Evolutionary conservation across 371 early-diverging fungal genomes (phyloP).

Genomic region (Entomophthora muscae): DNA sequence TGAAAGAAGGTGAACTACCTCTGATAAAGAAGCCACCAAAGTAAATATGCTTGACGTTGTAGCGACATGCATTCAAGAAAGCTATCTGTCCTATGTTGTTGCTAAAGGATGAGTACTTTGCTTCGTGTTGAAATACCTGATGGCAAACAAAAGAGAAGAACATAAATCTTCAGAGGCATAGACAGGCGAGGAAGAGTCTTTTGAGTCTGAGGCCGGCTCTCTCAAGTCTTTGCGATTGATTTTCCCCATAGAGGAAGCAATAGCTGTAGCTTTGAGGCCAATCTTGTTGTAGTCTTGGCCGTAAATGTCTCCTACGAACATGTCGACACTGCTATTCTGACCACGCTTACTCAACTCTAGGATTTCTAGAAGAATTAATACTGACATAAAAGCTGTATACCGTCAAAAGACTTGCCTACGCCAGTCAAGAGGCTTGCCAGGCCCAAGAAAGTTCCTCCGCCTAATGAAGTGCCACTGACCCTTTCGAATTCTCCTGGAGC

Average conservation of each 20-base stretch:
- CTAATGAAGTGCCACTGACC: slow-evolving; percentile 89
- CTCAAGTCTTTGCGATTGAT: slow-evolving; percentile 70
- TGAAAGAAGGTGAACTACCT: slow-evolving; percentile 22
- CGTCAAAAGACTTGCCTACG: slow-evolving; percentile 68
- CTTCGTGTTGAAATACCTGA: slow-evolving; percentile 27
- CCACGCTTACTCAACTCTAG: slow-evolving; percentile 79
- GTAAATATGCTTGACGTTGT: slow-evolving; percentile 78
- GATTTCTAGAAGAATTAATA: slow-evolving; percentile 43
- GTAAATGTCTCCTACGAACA: slow-evolving; percentile 94
- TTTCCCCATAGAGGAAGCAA: slow-evolving; percentile 90
- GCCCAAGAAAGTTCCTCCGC: slow-evolving; percentile 97
- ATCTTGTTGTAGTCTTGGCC: slow-evolving; percentile 71
- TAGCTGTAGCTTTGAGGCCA: slow-evolving; percentile 77
- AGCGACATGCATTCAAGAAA: slow-evolving; percentile 82
- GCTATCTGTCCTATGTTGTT: slow-evolving; percentile 98
- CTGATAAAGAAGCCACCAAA: slow-evolving; percentile 94
- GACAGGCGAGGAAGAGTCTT: slow-evolving; percentile 31
- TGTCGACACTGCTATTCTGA: slow-evolving; percentile 79
- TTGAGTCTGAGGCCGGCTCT: too few species aligned
- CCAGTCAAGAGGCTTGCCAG: slow-evolving; percentile 70
- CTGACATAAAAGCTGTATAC: slow-evolving; percentile 17
- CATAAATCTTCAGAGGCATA: slow-evolving; percentile 68
- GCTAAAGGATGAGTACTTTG: slow-evolving; percentile 14
- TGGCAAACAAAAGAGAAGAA: slow-evolving; percentile 73
- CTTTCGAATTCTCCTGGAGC: slow-evolving; percentile 57